Percentiles rank a stretch among this genome's conserved stretches.
These are phyloP conservation scores for Trichosanthes truncata DNA, from an alignment of 306 rosid genomes.

Conservation along the genomic window DNA sequence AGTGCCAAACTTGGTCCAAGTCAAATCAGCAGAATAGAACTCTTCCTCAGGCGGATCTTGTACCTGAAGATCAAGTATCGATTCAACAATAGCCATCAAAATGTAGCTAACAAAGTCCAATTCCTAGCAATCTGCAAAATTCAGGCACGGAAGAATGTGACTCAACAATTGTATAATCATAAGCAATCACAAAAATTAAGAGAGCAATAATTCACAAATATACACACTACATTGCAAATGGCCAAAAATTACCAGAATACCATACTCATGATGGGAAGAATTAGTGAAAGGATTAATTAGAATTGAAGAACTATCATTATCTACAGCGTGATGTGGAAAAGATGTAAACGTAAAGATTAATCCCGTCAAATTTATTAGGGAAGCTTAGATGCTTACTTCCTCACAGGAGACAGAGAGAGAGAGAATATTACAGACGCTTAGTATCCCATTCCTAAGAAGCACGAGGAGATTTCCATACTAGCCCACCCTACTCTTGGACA, in stretches of 20 bases:
- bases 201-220: neutral
- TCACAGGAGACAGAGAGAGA: neutral
- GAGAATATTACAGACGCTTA: neutral
- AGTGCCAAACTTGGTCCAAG: constrained; percentile 79
- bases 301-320: neutral
- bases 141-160: neutral
- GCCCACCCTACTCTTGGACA: neutral
- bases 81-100: constrained; percentile 59
- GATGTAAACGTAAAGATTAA: neutral
- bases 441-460: neutral
- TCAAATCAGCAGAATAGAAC: constrained; percentile 64
- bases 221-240: neutral
- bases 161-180: neutral
- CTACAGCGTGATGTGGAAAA: neutral
- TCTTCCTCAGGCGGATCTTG: constrained; percentile 90
- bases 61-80: constrained; percentile 46
- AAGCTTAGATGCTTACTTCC: too few species aligned
- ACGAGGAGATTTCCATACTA: neutral
- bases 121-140: constrained; percentile 2
- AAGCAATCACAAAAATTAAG: neutral
- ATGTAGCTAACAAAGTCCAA: neutral
- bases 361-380: too few species aligned
- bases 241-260: neutral
- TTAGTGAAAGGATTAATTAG: neutral
- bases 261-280: neutral